These are phyloP conservation scores for Scutellaria galericulata DNA, from an alignment of 257 asterid species.

Conservation along the genomic window DNA sequence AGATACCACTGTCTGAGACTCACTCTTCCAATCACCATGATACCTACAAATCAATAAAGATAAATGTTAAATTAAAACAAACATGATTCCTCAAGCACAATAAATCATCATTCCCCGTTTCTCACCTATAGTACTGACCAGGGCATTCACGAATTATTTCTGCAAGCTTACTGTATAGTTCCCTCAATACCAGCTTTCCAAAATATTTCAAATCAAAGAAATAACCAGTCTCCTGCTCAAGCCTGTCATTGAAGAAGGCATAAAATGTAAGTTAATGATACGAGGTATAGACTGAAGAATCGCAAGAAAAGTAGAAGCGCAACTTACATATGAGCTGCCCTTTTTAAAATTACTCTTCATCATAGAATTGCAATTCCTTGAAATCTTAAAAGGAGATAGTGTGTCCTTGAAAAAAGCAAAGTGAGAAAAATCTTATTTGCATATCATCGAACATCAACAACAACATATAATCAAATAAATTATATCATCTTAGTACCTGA, in stretches of 20 bases:
- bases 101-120: background rate
- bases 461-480: too few species aligned
- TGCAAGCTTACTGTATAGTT: too few species aligned
- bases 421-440: too few species aligned
- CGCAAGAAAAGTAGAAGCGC: background rate
- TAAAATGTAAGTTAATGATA: background rate
- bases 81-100: conserved; percentile 9
- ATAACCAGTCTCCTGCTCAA: conserved; percentile 71
- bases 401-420: too few species aligned
- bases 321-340: conserved; percentile 72
- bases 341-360: conserved; percentile 62
- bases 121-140: conserved; percentile 85
- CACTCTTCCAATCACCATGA: conserved; percentile 92
- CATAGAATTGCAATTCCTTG: conserved; percentile 54
- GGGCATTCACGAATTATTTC: conserved; percentile 73
- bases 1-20: conserved; percentile 82
- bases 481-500: too few species aligned
- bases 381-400: too few species aligned
- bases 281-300: background rate
- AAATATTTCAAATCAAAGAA: conserved; percentile 68
- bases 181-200: conserved; percentile 48
- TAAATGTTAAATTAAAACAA: conserved; percentile 7
- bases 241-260: conserved; percentile 45
- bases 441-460: too few species aligned
- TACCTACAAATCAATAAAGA: conserved; percentile 49